Percentiles rank a stretch among this genome's conserved stretches.
Evolutionary conservation across 2,329 filamentous ascomycete genomes (phyloP).

Genomic region (Lasiodiplodia theobromae): DNA sequence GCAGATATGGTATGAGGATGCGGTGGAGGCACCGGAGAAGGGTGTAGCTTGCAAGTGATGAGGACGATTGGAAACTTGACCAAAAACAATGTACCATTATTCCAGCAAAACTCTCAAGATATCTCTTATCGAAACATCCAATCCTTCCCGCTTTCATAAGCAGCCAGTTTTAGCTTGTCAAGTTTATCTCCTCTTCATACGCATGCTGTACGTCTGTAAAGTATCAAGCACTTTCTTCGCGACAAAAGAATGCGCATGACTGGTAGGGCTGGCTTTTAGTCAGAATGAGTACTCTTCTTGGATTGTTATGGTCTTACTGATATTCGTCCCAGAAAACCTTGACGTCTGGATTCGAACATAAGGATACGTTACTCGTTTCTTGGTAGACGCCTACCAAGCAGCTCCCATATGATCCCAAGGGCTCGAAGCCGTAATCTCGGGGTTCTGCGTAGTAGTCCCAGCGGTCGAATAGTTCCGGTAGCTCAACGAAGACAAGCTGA

Average conservation of each 20-base stretch:
- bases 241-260: background rate
- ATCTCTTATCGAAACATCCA: too few relatives aligned
- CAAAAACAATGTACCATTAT: too few relatives aligned
- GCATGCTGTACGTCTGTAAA: background rate
- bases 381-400: conserved; percentile 1
- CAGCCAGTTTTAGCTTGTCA: too few relatives aligned
- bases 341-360: background rate
- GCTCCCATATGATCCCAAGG: background rate
- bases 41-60: too few relatives aligned
- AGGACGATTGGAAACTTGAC: too few relatives aligned
- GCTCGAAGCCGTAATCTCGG: background rate
- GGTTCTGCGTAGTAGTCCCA: conserved; percentile 4
- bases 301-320: background rate
- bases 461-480: background rate
- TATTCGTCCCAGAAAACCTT: conserved; percentile 4
- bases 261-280: background rate
- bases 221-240: conserved; percentile 3
- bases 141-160: too few relatives aligned
- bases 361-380: background rate
- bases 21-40: too few relatives aligned
- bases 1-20: too few relatives aligned
- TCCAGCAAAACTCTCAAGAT: too few relatives aligned
- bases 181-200: background rate
- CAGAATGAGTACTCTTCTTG: background rate
- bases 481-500: background rate